Evolutionary conservation across 768 basidiomycete species (phyloP).

Genomic region (Agrocybe praecox): DNA sequence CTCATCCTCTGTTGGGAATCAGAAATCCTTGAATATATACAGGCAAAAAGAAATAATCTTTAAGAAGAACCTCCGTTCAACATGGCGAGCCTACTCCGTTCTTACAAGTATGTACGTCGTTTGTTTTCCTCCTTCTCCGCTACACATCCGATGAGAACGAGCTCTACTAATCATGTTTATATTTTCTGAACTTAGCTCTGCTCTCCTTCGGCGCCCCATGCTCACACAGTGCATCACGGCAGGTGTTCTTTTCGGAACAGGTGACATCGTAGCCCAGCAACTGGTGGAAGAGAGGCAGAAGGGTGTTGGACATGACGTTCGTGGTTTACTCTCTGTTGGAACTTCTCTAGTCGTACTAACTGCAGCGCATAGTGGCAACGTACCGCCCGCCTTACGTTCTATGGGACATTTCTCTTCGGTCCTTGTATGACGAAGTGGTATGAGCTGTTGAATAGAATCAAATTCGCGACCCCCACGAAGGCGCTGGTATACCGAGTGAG

Average conservation of each 20-base stretch:
- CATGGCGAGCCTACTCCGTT: constrained; percentile 38
- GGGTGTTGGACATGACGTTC: constrained; percentile 65
- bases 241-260: constrained; percentile 68
- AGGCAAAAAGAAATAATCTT: no score
- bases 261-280: constrained; percentile 88
- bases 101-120: constrained; percentile 37
- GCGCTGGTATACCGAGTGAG: constrained; percentile 66
- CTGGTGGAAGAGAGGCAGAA: constrained; percentile 70
- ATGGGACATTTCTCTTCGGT: constrained; percentile 81
- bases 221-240: constrained; percentile 66
- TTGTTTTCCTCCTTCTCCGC: neutral
- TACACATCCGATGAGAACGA: neutral
- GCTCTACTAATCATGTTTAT: neutral
- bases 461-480: constrained; percentile 61
- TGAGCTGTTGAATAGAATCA: constrained; percentile 66
- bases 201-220: constrained; percentile 64
- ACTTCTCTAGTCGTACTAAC: neutral
- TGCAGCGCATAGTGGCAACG: constrained; percentile 19
- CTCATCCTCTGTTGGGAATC: no score
- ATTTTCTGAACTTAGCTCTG: constrained; percentile 46
- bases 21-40: no score
- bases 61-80: no score
- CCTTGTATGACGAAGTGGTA: constrained; percentile 87
- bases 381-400: constrained; percentile 68
- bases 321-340: constrained; percentile 23